Base-by-base conservation (phyloP, 768 basidiomycete genomes). In the Piloderma croceum region DNA sequence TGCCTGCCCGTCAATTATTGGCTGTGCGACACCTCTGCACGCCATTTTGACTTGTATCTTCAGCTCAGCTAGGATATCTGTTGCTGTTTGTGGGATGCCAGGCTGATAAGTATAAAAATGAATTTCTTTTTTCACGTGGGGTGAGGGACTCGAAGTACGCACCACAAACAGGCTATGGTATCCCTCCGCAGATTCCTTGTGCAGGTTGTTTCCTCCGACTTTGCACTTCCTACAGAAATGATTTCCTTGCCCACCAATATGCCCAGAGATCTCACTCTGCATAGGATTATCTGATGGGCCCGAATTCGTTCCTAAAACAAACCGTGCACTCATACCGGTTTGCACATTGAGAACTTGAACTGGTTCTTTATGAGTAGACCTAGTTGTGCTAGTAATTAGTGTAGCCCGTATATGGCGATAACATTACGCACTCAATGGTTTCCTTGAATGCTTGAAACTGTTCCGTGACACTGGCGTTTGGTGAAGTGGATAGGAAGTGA, bases 201-300 rank as follows among this genome's bases (percentile, higher is more conserved):
- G 31, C 37, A 58, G 50, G 18, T 60, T 52, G 0, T 57, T 51
- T 0, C 70, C 65, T 2, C 72, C 65, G 12, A 58, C 55, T 27
- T 54, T 2, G 33, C 70, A 73, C 46, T 64, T 68, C 2, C 60
- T 47, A 39, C 73, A 76, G 3, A 54, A 59, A 7, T 53, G 44
- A 27, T 73, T 74, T 9, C 68, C 67, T 1, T 59, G 54, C 0
- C 56, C 50, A 1, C 71, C 68, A 27, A 65, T 68, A 23, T 75
- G 73, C 0, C 59, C 58, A 4, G 54, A 60, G 2, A 49, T 44
- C 43, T 69, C 62, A 36, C 63, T 61, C 42, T 68, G 66, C 27
- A 63, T 52, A 0, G 67, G 70, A 44, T 71, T 71, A 38, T 71
- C 65, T 0, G 60, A 65, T 0, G 61, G 62, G 0, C 47, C 41